These are phyloP conservation scores for Auriscalpium orientale DNA, from an alignment of 768 basidiomycete species.

Conservation along the genomic window DNA sequence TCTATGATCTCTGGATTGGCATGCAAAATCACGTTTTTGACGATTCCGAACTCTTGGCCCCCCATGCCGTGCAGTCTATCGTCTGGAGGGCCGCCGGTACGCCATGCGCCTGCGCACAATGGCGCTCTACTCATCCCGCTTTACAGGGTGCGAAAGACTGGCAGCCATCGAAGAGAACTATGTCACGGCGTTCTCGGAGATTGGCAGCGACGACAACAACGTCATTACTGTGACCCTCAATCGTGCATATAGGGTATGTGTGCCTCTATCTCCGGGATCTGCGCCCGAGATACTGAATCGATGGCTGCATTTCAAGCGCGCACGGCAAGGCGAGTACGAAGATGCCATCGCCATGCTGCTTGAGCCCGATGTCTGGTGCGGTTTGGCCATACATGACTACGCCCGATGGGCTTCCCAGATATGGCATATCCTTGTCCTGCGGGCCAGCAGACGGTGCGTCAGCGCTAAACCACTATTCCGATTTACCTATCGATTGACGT, in stretches of 20 bases:
- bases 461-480: background rate
- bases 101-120: conserved; percentile 4
- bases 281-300: background rate
- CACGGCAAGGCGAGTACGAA: conserved; percentile 61
- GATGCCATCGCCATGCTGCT: conserved; percentile 56
- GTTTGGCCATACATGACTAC: conserved; percentile 58
- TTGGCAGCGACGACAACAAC: conserved; percentile 52
- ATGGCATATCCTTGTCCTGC: conserved; percentile 68
- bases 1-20: conserved; percentile 70
- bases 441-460: conserved; percentile 59
- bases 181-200: conserved; percentile 56
- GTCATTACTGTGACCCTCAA: conserved; percentile 56
- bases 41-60: conserved; percentile 60
- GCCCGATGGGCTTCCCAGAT: conserved; percentile 66
- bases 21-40: conserved; percentile 38
- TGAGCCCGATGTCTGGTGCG: conserved; percentile 63
- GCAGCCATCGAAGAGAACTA: conserved; percentile 62
- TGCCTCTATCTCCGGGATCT: background rate
- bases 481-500: background rate
- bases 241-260: conserved; percentile 54
- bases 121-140: conserved; percentile 8
- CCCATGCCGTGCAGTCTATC: conserved; percentile 66
- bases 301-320: conserved; percentile 35
- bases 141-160: conserved; percentile 56
- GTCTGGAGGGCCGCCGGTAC: conserved; percentile 67